Evolutionary conservation across 768 basidiomycete species (phyloP).

Genomic region (Auricularia sp.): DNA sequence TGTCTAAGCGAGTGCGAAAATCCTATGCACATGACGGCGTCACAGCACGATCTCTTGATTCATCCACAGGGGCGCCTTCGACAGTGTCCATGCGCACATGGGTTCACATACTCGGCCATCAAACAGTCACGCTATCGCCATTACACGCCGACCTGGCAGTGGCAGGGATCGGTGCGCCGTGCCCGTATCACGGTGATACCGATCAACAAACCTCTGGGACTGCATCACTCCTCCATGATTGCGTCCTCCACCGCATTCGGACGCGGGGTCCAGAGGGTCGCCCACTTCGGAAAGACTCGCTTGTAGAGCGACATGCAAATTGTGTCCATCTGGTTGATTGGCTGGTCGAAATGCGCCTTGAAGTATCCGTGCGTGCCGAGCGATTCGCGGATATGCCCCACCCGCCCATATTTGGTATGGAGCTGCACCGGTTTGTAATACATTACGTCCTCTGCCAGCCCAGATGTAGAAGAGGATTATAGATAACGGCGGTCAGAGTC

Average conservation of each 20-base stretch:
- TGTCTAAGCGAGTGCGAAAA: no score
- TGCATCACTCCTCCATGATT: slow-evolving; percentile 12
- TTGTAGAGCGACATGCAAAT: slow-evolving; percentile 95
- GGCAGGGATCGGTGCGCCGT: no score
- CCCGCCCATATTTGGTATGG: slow-evolving; percentile 82
- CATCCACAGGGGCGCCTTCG: no score
- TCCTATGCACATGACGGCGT: no score
- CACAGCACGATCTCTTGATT: no score
- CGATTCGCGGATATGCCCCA: slow-evolving; percentile 82
- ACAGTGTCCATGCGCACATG: no score
- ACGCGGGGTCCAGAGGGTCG: slow-evolving; percentile 36
- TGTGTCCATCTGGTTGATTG: slow-evolving; percentile 92
- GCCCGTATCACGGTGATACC: no score
- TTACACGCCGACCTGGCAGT: no score
- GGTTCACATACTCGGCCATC: no score
- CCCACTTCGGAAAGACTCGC: slow-evolving; percentile 86
- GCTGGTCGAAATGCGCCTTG: slow-evolving; percentile 92
- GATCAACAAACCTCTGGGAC: no score
- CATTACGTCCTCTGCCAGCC: slow-evolving; percentile 54
- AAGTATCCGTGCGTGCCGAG: slow-evolving; percentile 97
- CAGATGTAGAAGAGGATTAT: neutral
- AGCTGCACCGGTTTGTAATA: slow-evolving; percentile 93
- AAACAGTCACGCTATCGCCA: no score
- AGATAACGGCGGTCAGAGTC: neutral
- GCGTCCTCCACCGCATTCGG: slow-evolving; percentile 8